Conservation (phyloP, 73 alveolate genomes). For the Paraurostyla sp. region DNA sequence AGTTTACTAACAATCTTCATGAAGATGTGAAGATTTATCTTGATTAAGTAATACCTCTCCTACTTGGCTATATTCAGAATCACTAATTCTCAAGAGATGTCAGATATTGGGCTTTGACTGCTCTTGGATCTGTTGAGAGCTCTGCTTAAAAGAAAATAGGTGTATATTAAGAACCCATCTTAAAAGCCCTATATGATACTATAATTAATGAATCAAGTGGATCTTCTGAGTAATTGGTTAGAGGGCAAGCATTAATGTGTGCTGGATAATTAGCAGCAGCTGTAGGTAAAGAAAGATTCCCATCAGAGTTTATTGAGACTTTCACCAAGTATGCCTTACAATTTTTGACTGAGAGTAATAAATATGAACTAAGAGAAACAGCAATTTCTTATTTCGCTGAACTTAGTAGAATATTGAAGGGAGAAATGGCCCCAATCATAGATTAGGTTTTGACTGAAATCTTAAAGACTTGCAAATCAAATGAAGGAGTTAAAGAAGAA, state of each 20-base stretch:
- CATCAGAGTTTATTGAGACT: slow-evolving; percentile 51
- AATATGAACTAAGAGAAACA: slow-evolving; percentile 72
- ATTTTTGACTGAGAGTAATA: slow-evolving; percentile 34
- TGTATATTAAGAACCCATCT: slow-evolving; percentile 57
- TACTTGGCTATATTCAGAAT: slow-evolving; percentile 22
- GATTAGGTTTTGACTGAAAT: slow-evolving; percentile 40
- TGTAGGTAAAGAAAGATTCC: slow-evolving; percentile 72
- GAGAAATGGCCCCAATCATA: slow-evolving; percentile 68
- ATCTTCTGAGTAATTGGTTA: slow-evolving; percentile 28
- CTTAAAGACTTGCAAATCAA: slow-evolving; percentile 58
- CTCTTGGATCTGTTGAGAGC: slow-evolving; percentile 59
- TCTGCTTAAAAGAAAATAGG: slow-evolving; percentile 64
- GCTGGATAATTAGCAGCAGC: slow-evolving; percentile 78
- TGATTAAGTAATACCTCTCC: slow-evolving; percentile 16
- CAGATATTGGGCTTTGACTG: slow-evolving; percentile 71
- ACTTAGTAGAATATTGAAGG: slow-evolving; percentile 45
- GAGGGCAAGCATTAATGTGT: slow-evolving; percentile 70
- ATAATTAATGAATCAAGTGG: slow-evolving; percentile 20
- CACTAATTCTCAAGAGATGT: slow-evolving; percentile 52
- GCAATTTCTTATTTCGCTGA: slow-evolving; percentile 71
- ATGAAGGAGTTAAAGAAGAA: slow-evolving; percentile 66
- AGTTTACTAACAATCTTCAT: slow-evolving; percentile 62
- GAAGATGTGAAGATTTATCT: slow-evolving; percentile 57
- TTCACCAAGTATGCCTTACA: slow-evolving; percentile 62
- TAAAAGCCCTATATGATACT: slow-evolving; percentile 53